Evolutionary conservation across 306 rosid species (phyloP).

Genomic region (Gastrolobium villosum): DNA sequence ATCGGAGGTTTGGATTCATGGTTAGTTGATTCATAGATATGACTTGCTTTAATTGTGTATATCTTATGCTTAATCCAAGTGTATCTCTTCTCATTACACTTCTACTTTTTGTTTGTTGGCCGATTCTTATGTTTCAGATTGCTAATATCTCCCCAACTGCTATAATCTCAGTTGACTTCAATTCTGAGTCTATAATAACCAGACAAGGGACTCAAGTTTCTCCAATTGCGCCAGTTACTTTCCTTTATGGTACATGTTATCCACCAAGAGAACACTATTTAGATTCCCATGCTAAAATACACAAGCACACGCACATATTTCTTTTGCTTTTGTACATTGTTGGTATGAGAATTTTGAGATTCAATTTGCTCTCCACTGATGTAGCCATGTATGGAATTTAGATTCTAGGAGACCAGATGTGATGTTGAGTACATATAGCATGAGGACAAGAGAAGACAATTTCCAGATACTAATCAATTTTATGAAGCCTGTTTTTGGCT

Average conservation of each 20-base stretch:
- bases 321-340: not conserved
- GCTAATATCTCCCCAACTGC: slow-evolving; percentile 64
- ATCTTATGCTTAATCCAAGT: slow-evolving; percentile 31
- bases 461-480: slow-evolving; percentile 67
- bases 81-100: slow-evolving; percentile 43
- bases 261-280: slow-evolving; percentile 14
- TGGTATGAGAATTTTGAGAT: slow-evolving; percentile 1
- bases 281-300: slow-evolving; percentile 16
- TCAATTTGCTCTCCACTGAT: slow-evolving; percentile 37
- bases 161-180: slow-evolving; percentile 67
- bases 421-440: slow-evolving; percentile 78
- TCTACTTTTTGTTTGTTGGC: slow-evolving; percentile 23
- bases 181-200: slow-evolving; percentile 69
- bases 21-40: slow-evolving; percentile 60
- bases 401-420: slow-evolving; percentile 83
- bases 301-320: not conserved
- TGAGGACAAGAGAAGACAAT: slow-evolving; percentile 72
- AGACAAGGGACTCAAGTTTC: slow-evolving; percentile 85
- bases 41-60: slow-evolving; percentile 13
- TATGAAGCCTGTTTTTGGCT: slow-evolving; percentile 80
- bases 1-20: slow-evolving; percentile 85
- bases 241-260: slow-evolving; percentile 74
- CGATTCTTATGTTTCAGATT: slow-evolving; percentile 61
- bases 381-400: slow-evolving; percentile 50
- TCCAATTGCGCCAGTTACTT: slow-evolving; percentile 76